Evolutionary conservation across 768 basidiomycete genomes (phyloP).

Genomic region (Hortiboletus campestris): DNA sequence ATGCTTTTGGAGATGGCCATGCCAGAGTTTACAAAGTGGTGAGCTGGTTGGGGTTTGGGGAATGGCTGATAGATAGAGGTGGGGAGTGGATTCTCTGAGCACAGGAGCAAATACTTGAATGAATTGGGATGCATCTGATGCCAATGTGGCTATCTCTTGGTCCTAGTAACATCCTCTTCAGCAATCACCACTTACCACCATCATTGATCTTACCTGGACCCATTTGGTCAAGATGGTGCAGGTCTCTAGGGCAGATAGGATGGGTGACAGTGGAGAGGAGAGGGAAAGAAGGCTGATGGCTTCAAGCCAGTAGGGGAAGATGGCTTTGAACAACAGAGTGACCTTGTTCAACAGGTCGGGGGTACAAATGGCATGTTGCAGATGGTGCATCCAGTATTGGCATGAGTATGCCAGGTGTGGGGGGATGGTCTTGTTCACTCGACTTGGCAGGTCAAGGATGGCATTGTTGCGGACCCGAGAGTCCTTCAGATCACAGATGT

Average conservation of each 20-base stretch:
- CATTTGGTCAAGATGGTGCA: neutral
- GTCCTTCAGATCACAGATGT: no score
- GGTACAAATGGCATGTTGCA: neutral
- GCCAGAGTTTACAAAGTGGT: neutral
- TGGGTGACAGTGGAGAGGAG: neutral
- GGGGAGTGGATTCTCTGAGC: neutral
- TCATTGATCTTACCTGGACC: neutral
- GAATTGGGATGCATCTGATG: slow-evolving; percentile 3
- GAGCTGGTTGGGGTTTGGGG: slow-evolving; percentile 1
- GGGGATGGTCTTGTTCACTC: neutral
- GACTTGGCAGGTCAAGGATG: neutral
- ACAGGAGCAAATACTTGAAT: neutral
- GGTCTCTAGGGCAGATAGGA: neutral
- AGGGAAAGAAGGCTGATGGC: no score
- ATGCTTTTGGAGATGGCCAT: neutral
- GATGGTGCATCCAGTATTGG: neutral
- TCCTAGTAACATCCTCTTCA: neutral
- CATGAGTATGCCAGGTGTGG: neutral
- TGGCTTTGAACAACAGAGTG: no score
- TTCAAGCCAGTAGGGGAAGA: no score
- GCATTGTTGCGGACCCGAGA: neutral
- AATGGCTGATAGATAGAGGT: neutral
- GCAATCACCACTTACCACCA: neutral
- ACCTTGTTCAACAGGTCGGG: no score
- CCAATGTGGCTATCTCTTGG: neutral